Evolutionary conservation across 2,329 filamentous ascomycete species (phyloP).

Genomic region (Fusarium hainanense): DNA sequence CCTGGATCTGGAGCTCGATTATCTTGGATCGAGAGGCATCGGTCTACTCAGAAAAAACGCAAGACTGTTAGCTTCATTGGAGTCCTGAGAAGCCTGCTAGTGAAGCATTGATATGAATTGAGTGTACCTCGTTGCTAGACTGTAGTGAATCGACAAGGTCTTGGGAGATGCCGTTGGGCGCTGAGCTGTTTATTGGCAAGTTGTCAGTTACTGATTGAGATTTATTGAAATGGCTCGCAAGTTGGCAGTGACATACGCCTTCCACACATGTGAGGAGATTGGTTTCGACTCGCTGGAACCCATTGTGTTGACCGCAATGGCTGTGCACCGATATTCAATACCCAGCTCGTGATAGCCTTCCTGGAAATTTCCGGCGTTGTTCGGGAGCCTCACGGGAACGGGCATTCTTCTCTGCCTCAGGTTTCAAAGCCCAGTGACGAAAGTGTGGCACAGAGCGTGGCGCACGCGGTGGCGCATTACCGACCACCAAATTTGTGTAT

Average conservation of each 20-base stretch:
- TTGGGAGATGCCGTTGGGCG: constrained; percentile 74
- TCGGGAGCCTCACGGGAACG: constrained; percentile 50
- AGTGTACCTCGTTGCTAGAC: constrained; percentile 81
- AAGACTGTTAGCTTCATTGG: constrained; percentile 27
- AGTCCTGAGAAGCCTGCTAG: not conserved
- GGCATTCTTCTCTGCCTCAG: constrained; percentile 49
- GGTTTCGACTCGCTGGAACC: constrained; percentile 68
- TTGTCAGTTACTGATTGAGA: constrained; percentile 36
- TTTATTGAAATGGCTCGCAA: not conserved
- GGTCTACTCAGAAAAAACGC: constrained; percentile 68
- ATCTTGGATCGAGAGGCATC: constrained; percentile 86
- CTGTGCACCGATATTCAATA: constrained; percentile 47
- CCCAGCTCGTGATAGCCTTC: constrained; percentile 46
- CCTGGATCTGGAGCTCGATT: constrained; percentile 88
- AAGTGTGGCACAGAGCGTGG: not conserved
- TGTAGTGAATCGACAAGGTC: constrained; percentile 86
- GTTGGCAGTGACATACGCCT: constrained; percentile 59
- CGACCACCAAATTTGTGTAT: constrained; percentile 7
- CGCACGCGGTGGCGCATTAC: constrained; percentile 16
- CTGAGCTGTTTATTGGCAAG: constrained; percentile 51
- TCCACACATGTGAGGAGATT: constrained; percentile 61
- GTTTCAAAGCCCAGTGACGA: constrained; percentile 17
- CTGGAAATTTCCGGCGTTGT: constrained; percentile 52
- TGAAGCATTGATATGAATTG: not conserved
- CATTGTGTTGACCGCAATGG: constrained; percentile 61